Conservation (phyloP, 2,329 filamentous ascomycete species). For the Aureobasidium sp. region DNA sequence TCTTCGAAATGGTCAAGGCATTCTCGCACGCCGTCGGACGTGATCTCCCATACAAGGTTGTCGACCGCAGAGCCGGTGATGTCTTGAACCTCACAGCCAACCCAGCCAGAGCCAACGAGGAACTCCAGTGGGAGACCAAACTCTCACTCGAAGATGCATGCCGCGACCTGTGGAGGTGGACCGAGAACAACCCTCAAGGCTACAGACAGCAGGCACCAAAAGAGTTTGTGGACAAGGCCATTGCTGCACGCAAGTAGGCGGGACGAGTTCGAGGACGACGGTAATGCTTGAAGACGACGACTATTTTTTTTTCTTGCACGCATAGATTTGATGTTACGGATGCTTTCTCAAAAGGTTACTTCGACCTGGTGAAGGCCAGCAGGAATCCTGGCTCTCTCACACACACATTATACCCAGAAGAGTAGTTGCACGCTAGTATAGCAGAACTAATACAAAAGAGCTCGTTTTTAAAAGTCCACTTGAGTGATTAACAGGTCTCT, state of each 20-base stretch:
- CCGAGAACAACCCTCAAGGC: slow-evolving; percentile 89
- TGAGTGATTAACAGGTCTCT: no score
- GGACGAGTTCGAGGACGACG: background rate
- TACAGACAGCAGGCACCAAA: slow-evolving; percentile 88
- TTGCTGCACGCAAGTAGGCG: slow-evolving; percentile 21
- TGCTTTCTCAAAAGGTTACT: background rate
- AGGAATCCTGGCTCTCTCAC: background rate
- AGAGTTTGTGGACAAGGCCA: slow-evolving; percentile 57
- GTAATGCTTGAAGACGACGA: slow-evolving; percentile 7
- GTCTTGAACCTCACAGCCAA: slow-evolving; percentile 93
- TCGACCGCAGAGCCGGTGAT: slow-evolving; percentile 73
- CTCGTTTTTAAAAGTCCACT: no score
- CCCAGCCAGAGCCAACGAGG: slow-evolving; percentile 74
- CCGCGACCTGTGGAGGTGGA: slow-evolving; percentile 93
- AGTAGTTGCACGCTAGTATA: no score
- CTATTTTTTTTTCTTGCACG: background rate
- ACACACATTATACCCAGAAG: slow-evolving; percentile 9
- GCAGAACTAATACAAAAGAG: no score
- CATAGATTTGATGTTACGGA: slow-evolving; percentile 6
- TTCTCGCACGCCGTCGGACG: slow-evolving; percentile 82
- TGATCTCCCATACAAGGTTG: slow-evolving; percentile 79
- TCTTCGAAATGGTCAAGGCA: slow-evolving; percentile 94
- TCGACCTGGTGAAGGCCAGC: background rate
- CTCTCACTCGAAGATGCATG: slow-evolving; percentile 87
- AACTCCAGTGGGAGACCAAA: slow-evolving; percentile 88